Evolutionary conservation across 2,329 filamentous ascomycete species (phyloP).

Genomic region (Zymoseptoria pseudotritici): DNA sequence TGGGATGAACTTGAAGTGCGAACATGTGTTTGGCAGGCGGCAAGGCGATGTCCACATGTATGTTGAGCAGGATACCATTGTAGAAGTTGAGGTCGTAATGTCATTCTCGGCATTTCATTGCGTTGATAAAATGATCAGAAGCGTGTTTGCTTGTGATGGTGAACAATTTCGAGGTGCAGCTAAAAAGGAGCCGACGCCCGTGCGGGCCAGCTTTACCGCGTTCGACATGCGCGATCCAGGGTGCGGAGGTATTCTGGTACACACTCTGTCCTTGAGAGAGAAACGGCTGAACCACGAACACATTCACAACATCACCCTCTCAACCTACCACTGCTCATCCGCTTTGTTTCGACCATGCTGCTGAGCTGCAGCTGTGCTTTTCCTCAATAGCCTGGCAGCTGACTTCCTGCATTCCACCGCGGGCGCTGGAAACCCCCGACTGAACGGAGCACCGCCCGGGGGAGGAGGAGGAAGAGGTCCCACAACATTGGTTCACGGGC

Average conservation of each 20-base stretch:
- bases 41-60: neutral
- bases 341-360: neutral
- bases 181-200: neutral
- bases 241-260: neutral
- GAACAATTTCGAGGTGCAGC: neutral
- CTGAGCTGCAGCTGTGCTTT: neutral
- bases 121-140: neutral
- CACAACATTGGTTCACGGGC: neutral
- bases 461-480: neutral
- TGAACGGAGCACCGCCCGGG: neutral
- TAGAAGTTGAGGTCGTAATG: too few species aligned
- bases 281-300: neutral
- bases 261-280: neutral
- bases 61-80: neutral
- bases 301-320: neutral
- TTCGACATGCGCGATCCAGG: neutral
- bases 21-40: neutral
- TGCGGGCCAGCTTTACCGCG: too few species aligned
- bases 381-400: neutral
- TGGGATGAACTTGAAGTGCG: neutral
- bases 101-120: neutral
- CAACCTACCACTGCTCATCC: neutral
- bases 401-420: neutral
- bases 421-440: neutral
- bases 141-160: neutral